Percentiles rank a stretch among this genome's conserved stretches.
These are phyloP conservation scores for Yarrowia osloensis DNA, from an alignment of 805 yeast species.

Conservation along the genomic window DNA sequence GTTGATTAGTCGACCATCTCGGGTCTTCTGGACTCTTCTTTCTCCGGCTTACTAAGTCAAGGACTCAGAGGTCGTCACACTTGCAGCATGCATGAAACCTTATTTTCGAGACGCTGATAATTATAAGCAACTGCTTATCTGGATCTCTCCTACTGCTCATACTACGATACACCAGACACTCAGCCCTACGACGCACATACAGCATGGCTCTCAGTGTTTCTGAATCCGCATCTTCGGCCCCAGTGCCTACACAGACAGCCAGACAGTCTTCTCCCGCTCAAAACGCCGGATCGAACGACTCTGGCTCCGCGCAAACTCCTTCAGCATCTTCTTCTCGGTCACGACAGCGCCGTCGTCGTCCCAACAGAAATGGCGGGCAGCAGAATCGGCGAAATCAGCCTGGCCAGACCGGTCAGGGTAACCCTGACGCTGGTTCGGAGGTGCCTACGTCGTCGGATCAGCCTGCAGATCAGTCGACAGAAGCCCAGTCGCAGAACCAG, in stretches of 20 bases:
- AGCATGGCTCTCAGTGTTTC: slow-evolving; percentile 5
- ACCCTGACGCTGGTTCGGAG: not conserved
- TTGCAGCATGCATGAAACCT: not conserved
- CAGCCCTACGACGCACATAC: not conserved
- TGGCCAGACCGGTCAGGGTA: not conserved
- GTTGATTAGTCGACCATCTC: no score
- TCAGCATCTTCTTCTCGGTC: slow-evolving; percentile 4
- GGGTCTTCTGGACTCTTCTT: not conserved
- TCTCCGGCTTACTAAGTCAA: not conserved
- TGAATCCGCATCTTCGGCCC: not conserved
- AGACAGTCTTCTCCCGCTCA: not conserved
- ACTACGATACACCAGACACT: not conserved
- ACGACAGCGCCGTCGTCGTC: slow-evolving; percentile 7
- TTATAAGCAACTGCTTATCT: not conserved
- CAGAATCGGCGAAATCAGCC: not conserved
- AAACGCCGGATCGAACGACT: not conserved
- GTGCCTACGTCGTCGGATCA: not conserved
- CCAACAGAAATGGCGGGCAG: slow-evolving; percentile 13
- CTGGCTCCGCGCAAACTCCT: not conserved
- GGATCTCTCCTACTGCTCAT: not conserved
- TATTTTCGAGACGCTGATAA: not conserved
- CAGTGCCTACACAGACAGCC: not conserved
- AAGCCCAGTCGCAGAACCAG: not conserved
- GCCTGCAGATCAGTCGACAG: not conserved
- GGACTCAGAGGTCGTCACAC: not conserved